Percentiles rank a stretch among this genome's conserved stretches.
Conservation (phyloP, 108 stramenopile species). For the Chaetoceros tenuissimus region DNA sequence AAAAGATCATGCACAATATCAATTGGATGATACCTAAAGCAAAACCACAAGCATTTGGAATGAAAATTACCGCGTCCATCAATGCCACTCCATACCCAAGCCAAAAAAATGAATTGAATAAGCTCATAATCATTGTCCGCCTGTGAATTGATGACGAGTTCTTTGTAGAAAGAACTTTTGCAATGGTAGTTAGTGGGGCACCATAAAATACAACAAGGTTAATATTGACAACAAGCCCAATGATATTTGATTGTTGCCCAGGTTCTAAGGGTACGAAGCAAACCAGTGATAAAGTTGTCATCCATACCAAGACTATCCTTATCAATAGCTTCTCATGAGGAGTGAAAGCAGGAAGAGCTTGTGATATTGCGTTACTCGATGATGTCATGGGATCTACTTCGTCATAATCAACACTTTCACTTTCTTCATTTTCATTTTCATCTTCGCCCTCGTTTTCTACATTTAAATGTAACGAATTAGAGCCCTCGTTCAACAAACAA, state of each 20-base stretch:
- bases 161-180: constrained; percentile 30
- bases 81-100: constrained; percentile 30
- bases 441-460: constrained; percentile 4
- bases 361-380: background rate
- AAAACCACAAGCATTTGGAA: constrained; percentile 41
- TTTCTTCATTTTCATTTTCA: constrained; percentile 2
- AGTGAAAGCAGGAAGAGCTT: constrained; percentile 6
- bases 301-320: constrained; percentile 15
- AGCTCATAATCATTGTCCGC: constrained; percentile 38
- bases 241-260: constrained; percentile 15
- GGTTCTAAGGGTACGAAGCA: constrained; percentile 16
- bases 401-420: background rate
- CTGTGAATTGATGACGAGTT: constrained; percentile 27
- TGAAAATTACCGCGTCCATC: constrained; percentile 30
- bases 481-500: background rate
- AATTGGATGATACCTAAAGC: constrained; percentile 31
- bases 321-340: constrained; percentile 28
- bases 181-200: constrained; percentile 62
- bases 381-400: background rate
- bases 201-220: constrained; percentile 80
- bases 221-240: constrained; percentile 71
- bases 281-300: constrained; percentile 18
- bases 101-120: constrained; percentile 47
- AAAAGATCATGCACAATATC: background rate
- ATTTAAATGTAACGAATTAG: background rate